phyloP scores from a whole-genome alignment of 768 basidiomycete genomes.

The Leccinum truebloodii region DNA sequence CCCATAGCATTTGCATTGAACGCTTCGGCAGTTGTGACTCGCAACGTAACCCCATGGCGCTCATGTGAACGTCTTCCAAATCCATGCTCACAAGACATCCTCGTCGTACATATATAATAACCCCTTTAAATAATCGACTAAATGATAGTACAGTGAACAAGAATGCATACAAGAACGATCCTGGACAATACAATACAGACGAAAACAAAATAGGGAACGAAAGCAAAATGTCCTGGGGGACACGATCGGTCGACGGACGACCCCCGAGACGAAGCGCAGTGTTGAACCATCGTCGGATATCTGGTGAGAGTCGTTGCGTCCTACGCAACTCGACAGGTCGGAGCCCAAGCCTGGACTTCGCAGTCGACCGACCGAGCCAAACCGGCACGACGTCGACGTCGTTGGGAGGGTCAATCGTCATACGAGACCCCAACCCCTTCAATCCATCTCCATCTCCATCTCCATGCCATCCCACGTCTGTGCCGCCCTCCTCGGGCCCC shows the following conservation, averaged over 20 bases:
- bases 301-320: not conserved
- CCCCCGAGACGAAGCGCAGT: not conserved
- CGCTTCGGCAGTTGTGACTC: too few relatives aligned
- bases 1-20: too few relatives aligned
- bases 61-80: not conserved
- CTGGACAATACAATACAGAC: not conserved
- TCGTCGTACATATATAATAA: not conserved
- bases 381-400: not conserved
- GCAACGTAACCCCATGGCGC: not conserved
- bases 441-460: constrained; percentile 51
- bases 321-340: not conserved
- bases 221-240: not conserved
- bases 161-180: not conserved
- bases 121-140: not conserved
- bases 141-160: not conserved
- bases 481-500: constrained; percentile 7
- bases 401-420: not conserved
- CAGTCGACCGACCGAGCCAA: not conserved
- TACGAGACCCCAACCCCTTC: not conserved
- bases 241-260: not conserved
- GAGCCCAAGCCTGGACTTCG: not conserved
- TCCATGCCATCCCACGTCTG: constrained; percentile 46
- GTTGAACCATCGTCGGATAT: not conserved
- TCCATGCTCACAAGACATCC: not conserved
- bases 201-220: not conserved